A percentile compares a stretch with the other conserved stretches of the same genome.
These are phyloP conservation scores for Vinca minor DNA, from an alignment of 257 asterid genomes.

Conservation along the genomic window DNA sequence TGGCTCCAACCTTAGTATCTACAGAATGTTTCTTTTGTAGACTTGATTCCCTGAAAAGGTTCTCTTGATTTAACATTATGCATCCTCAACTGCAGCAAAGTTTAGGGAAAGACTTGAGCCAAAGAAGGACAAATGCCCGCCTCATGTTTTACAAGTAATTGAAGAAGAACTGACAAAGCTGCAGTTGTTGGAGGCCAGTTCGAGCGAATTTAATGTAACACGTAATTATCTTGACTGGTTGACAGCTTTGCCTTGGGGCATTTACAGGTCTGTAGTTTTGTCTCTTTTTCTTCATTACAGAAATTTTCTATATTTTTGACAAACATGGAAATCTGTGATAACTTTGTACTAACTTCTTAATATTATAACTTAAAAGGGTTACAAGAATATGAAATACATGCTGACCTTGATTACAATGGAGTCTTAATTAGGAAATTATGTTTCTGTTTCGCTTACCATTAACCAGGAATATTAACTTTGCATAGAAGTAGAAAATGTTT, in stretches of 20 bases:
- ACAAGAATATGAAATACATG: too few relatives aligned
- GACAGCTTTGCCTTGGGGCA: constrained; percentile 99
- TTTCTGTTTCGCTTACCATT: neutral
- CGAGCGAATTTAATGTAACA: constrained; percentile 96
- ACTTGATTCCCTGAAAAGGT: neutral
- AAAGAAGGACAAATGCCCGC: constrained; percentile 80
- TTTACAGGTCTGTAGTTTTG: constrained; percentile 62
- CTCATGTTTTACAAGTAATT: constrained; percentile 93
- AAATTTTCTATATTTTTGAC: too few relatives aligned
- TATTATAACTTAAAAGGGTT: neutral
- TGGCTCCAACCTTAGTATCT: neutral
- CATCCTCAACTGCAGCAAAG: constrained; percentile 47
- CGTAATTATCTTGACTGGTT: constrained; percentile 99
- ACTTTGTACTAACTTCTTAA: neutral
- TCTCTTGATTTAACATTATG: neutral
- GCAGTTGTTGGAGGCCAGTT: constrained; percentile 94
- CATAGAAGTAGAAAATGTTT: neutral
- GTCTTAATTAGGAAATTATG: too few relatives aligned
- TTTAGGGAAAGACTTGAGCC: constrained; percentile 92
- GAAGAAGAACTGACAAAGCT: constrained; percentile 92
- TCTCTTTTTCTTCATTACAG: too few relatives aligned
- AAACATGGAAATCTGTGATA: too few relatives aligned
- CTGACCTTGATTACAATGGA: neutral
- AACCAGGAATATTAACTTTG: neutral
- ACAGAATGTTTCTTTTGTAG: neutral